phyloP scores from a whole-genome alignment of 352 stramenopile genomes.

The Phytophthora quininea region DNA sequence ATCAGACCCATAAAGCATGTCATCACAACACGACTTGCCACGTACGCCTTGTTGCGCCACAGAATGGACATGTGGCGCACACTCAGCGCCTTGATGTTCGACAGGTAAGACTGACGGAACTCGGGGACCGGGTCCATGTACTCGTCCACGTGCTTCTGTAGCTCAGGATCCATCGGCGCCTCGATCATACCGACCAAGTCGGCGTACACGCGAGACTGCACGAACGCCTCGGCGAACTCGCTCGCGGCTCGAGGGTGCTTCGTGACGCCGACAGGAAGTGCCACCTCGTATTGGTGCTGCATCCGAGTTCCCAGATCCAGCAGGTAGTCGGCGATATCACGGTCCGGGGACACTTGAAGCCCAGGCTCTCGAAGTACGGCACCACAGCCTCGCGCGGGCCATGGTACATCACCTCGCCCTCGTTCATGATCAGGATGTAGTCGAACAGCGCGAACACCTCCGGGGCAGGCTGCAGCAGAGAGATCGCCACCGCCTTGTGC shows the following conservation, averaged over 20 bases:
- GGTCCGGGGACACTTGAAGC: constrained; percentile 26
- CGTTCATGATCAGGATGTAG: constrained; percentile 48
- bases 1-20: constrained; percentile 25
- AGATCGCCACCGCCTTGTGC: constrained; percentile 58
- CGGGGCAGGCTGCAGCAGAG: constrained; percentile 82
- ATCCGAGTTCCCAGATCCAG: constrained; percentile 43
- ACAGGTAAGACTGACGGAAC: constrained; percentile 19
- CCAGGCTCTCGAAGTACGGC: constrained; percentile 26
- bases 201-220: constrained; percentile 28
- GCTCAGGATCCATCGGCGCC: constrained; percentile 22
- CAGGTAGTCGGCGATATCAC: constrained; percentile 28
- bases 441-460: constrained; percentile 56
- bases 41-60: constrained; percentile 26
- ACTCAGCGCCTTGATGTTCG: constrained; percentile 13
- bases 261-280: constrained; percentile 13
- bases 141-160: constrained; percentile 17
- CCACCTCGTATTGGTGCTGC: constrained; percentile 45
- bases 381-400: constrained; percentile 23
- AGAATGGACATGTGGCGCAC: constrained; percentile 52
- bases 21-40: constrained; percentile 19
- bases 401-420: constrained; percentile 46
- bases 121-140: constrained; percentile 17
- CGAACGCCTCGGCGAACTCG: constrained; percentile 49
- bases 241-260: constrained; percentile 23
- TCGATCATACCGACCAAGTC: constrained; percentile 22